Conservation (phyloP, 2,329 filamentous ascomycete genomes). For the Fusarium lateritium region DNA sequence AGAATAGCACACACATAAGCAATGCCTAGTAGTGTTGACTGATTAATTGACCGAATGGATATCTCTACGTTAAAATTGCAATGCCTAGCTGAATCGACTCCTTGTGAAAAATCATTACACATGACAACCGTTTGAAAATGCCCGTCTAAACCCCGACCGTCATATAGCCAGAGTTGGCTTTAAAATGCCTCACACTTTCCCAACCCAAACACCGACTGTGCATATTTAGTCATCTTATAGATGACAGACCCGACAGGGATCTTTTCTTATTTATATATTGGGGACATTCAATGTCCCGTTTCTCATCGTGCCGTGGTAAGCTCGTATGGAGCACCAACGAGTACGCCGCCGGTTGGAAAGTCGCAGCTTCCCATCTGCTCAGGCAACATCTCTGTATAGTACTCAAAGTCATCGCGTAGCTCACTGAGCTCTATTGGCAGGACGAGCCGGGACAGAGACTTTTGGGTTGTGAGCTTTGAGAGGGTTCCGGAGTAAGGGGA, state of each 20-base stretch:
- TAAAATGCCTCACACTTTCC: slow-evolving; percentile 9
- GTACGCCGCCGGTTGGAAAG: slow-evolving; percentile 39
- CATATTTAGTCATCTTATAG: slow-evolving; percentile 25
- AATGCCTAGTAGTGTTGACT: slow-evolving; percentile 9
- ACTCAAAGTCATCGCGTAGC: slow-evolving; percentile 52
- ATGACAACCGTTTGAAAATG: slow-evolving; percentile 26
- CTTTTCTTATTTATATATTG: slow-evolving; percentile 6
- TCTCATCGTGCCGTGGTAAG: slow-evolving; percentile 34
- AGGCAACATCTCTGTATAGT: slow-evolving; percentile 52
- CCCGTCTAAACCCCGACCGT: slow-evolving; percentile 38
- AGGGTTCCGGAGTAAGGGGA: slow-evolving; percentile 51
- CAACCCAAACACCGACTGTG: slow-evolving; percentile 42
- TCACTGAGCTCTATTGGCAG: slow-evolving; percentile 52
- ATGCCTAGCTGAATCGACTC: slow-evolving; percentile 40
- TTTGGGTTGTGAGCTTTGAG: slow-evolving; percentile 52
- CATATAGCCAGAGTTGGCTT: slow-evolving; percentile 14
- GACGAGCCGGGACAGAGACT: slow-evolving; percentile 52
- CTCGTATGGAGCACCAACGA: slow-evolving; percentile 26
- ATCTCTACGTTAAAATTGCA: slow-evolving; percentile 42
- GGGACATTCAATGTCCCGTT: neutral
- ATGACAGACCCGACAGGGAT: slow-evolving; percentile 13
- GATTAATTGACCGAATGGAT: slow-evolving; percentile 40
- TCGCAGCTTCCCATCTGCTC: slow-evolving; percentile 50
- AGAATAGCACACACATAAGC: neutral
- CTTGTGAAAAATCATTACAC: slow-evolving; percentile 29